These are phyloP conservation scores for Salix udensis DNA, from an alignment of 345 rosid genomes.

Conservation along the genomic window DNA sequence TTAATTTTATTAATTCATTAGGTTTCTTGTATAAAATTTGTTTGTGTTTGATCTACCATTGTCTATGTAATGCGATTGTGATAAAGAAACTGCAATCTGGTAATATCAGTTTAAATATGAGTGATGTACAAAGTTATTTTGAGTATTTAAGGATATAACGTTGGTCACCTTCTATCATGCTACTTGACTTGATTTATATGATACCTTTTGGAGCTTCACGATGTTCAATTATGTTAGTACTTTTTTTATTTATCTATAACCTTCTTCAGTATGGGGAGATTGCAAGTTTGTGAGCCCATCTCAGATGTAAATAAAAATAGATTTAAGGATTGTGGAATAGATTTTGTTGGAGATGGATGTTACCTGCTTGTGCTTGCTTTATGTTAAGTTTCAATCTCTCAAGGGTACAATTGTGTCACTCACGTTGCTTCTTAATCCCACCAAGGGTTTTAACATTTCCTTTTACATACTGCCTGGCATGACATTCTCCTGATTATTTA, in stretches of 20 bases:
- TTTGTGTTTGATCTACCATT: not conserved
- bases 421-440: not conserved
- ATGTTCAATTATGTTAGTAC: not conserved
- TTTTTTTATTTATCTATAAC: not conserved
- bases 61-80: not conserved
- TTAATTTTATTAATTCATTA: not conserved
- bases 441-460: not conserved
- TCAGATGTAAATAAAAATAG: not conserved
- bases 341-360: not conserved
- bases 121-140: not conserved
- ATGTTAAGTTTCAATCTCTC: not conserved
- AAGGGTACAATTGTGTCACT: not conserved
- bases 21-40: not conserved
- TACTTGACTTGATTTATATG: not conserved
- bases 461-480: not conserved
- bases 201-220: not conserved
- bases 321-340: not conserved
- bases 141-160: not conserved
- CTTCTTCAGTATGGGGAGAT: not conserved
- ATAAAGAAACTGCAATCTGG: not conserved
- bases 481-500: not conserved
- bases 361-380: not conserved
- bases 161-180: not conserved
- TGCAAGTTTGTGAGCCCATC: not conserved
- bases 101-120: not conserved